A percentile compares a stretch with the other conserved stretches of the same genome.
These are phyloP conservation scores for Magnolia sinica DNA, from an alignment of 164 flowering plant genomes.

Conservation along the genomic window DNA sequence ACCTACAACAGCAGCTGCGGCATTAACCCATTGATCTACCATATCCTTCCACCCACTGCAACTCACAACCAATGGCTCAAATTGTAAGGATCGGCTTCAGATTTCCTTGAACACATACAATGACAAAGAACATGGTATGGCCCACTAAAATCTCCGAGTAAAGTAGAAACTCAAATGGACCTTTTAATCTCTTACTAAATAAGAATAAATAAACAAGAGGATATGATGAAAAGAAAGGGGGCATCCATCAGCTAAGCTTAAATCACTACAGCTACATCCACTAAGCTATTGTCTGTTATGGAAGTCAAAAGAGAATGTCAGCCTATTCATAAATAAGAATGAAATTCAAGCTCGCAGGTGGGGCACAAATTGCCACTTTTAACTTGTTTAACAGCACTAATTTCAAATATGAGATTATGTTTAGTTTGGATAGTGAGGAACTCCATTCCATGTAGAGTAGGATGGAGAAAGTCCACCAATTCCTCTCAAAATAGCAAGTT, in stretches of 20 bases:
- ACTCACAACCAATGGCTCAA: constrained; percentile 8
- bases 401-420: neutral
- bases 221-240: no score
- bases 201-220: no score
- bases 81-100: neutral
- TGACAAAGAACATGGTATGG: neutral
- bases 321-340: no score
- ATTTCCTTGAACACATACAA: neutral
- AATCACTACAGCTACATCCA: no score
- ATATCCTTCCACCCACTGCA: constrained; percentile 76
- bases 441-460: neutral
- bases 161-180: neutral
- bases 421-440: neutral
- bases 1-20: constrained; percentile 48
- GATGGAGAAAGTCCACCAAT: neutral
- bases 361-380: no score
- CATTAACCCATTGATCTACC: constrained; percentile 72
- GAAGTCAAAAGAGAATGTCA: no score
- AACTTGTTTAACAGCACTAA: neutral
- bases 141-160: neutral
- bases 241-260: no score
- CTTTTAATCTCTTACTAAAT: no score
- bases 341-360: no score
- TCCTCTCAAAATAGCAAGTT: neutral
- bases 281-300: no score